Evolutionary conservation across 345 rosid genomes (phyloP).

Genomic region (Citrus sp.): DNA sequence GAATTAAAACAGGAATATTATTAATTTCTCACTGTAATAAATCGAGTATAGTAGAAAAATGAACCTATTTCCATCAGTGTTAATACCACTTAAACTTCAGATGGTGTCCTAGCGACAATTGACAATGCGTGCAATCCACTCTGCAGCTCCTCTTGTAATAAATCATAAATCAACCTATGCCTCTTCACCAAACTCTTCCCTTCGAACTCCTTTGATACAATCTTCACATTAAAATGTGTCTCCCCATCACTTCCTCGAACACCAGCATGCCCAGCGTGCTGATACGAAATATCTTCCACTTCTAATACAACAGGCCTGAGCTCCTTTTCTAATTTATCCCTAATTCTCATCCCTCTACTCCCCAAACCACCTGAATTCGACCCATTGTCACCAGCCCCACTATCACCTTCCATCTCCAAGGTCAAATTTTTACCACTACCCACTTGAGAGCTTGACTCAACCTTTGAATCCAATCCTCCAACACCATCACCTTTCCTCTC

Average conservation of each 20-base stretch:
- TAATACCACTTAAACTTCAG: slow-evolving; percentile 35
- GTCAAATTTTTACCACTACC: background rate
- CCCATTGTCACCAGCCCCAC: background rate
- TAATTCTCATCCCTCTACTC: slow-evolving; percentile 70
- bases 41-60: background rate
- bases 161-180: slow-evolving; percentile 68
- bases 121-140: slow-evolving; percentile 86
- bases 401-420: background rate
- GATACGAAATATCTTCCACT: slow-evolving; percentile 85
- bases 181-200: slow-evolving; percentile 94
- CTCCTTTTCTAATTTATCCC: slow-evolving; percentile 65
- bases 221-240: slow-evolving; percentile 80
- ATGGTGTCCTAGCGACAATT: slow-evolving; percentile 80
- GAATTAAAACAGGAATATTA: background rate
- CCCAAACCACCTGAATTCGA: slow-evolving; percentile 29
- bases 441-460: slow-evolving; percentile 17
- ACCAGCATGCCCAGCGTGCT: slow-evolving; percentile 94
- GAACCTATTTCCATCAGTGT: slow-evolving; percentile 12
- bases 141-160: slow-evolving; percentile 80
- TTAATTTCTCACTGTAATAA: background rate
- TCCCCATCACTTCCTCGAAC: slow-evolving; percentile 75
- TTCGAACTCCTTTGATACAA: slow-evolving; percentile 76
- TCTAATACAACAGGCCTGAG: slow-evolving; percentile 61
- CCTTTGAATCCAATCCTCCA: background rate
- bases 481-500: background rate